Base-by-base conservation (phyloP, 129 eudicot genomes). In the sunflower (Helianthus annuus) region DNA sequence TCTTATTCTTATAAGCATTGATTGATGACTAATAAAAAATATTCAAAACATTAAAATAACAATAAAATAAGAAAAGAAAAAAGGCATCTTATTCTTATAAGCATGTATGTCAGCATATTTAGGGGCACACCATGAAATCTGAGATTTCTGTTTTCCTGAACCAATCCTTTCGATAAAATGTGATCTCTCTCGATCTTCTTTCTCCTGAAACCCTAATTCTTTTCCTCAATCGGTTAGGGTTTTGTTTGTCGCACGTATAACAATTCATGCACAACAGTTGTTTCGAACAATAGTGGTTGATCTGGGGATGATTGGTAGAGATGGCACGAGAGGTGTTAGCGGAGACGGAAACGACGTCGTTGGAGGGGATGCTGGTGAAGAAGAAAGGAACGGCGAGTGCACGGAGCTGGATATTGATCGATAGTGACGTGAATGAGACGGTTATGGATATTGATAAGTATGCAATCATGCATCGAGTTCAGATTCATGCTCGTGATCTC, bases 401-500 rank as follows among this genome's bases (percentile, higher is more conserved):
- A 0, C 70, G 88, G 49, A 87, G 95, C 38, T 92, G 98, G 98
- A 83, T 89, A 13, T 27, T 85, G 29, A 64, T 89, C 64, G 92
- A 89, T 65, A 65, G 82, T 15, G 48, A 75, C 14, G 98, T 96
- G 16, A 63, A 83, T 14, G 95, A 84, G 16, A 64, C 82, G 4
- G 16, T 85, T 1, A 44, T 89, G 81, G 98, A 92, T 69, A 78
- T 85, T 0, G 97, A 88, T 58, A 88, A 91, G 78, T 82, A 88
- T 64, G 85, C 81, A 15, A 91, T 88, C 69, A 88, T 82, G 96
- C 90, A 80, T 19, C 81, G 92, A 32, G 96, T 86, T 66, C 88
- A 84, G 71, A 88, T 88, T 72, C 92, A 85, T 72, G 92, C 96
- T 36, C 91, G 98, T 46, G 97, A 91, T 82, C 92, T 88, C 42